Percentiles rank a stretch among this genome's conserved stretches.
These are phyloP conservation scores for Paraglomus brasilianum DNA, from an alignment of 192 early-diverging fungal genomes.

Conservation along the genomic window DNA sequence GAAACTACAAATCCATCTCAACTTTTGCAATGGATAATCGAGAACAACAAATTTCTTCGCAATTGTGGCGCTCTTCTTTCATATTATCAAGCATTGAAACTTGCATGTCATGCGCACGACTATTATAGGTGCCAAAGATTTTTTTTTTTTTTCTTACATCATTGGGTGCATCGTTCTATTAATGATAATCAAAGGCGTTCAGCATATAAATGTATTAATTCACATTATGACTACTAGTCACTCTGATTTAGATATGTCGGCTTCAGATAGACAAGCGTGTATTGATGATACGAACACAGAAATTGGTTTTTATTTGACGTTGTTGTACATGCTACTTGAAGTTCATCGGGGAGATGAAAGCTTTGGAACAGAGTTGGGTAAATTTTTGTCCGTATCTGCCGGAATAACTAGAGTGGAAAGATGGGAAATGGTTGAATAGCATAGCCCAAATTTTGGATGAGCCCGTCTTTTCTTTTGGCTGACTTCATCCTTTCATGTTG, in stretches of 20 bases:
- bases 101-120: constrained; percentile 57
- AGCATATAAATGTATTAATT: not conserved
- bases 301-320: constrained; percentile 55
- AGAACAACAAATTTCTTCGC: constrained; percentile 58
- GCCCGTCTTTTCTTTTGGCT: too few relatives aligned
- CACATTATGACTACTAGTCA: not conserved
- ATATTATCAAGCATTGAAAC: constrained; percentile 55
- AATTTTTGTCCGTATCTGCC: not conserved
- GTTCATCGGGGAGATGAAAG: constrained; percentile 47
- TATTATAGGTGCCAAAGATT: constrained; percentile 28
- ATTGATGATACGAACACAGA: constrained; percentile 35
- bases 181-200: not conserved
- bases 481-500: too few relatives aligned
- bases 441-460: too few relatives aligned
- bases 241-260: not conserved
- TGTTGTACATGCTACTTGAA: constrained; percentile 65
- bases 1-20: constrained; percentile 30
- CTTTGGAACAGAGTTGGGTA: constrained; percentile 55
- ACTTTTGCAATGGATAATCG: constrained; percentile 55
- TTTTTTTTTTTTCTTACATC: not conserved
- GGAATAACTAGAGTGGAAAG: not conserved
- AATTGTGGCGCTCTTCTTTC: constrained; percentile 57
- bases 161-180: not conserved
- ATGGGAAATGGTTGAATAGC: too few relatives aligned
- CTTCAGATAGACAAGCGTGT: constrained; percentile 13